Percentiles rank a stretch among this genome's conserved stretches.
These are phyloP conservation scores for Elymus sibiricus DNA, from an alignment of 176 grass and related monocot species.

Conservation along the genomic window DNA sequence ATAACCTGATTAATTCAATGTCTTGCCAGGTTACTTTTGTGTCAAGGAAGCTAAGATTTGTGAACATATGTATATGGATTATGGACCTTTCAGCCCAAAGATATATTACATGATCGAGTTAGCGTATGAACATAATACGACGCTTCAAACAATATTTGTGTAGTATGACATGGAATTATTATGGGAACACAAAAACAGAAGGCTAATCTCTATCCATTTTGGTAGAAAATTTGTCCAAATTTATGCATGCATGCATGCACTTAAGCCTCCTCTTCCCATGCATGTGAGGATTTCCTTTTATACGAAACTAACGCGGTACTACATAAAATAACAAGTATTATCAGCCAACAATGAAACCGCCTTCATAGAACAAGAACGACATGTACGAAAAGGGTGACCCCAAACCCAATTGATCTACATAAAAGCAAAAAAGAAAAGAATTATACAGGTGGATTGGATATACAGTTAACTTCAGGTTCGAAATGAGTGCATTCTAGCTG, in stretches of 20 bases:
- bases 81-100: constrained; percentile 16
- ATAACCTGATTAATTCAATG: constrained; percentile 34
- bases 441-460: not conserved
- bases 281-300: not conserved
- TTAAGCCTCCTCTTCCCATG: not conserved
- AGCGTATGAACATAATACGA: not conserved
- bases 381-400: too few species aligned
- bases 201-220: not conserved
- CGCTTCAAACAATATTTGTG: not conserved
- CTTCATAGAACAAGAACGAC: not conserved
- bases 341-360: not conserved
- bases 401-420: not conserved
- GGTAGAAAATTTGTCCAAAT: not conserved
- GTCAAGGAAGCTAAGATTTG: constrained; percentile 48
- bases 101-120: constrained; percentile 1
- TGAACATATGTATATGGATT: constrained; percentile 1
- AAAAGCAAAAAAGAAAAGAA: not conserved
- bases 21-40: constrained; percentile 35
- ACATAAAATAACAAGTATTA: constrained; percentile 27
- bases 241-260: too few species aligned
- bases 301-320: not conserved
- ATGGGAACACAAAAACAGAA: not conserved
- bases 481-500: not conserved
- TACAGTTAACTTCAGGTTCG: not conserved
- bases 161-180: not conserved